These are phyloP conservation scores for Termitomyces sp. DNA, from an alignment of 768 basidiomycete species.

Conservation along the genomic window DNA sequence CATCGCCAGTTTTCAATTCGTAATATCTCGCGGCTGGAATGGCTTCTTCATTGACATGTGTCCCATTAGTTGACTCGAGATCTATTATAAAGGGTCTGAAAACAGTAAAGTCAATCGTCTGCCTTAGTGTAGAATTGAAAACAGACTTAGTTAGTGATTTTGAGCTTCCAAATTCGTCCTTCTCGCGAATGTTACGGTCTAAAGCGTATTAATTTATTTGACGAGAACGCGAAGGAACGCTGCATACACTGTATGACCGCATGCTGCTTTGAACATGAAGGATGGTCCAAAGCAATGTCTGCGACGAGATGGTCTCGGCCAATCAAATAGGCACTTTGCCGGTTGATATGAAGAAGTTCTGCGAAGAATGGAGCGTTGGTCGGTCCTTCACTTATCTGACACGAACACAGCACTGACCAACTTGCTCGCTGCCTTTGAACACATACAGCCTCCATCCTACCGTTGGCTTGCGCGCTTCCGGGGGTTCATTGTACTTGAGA, in stretches of 20 bases:
- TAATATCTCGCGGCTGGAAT: constrained; percentile 87
- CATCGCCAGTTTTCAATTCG: constrained; percentile 74
- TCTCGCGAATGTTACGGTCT: constrained; percentile 83
- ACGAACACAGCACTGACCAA: constrained; percentile 51
- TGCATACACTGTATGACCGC: constrained; percentile 87
- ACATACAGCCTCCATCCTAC: constrained; percentile 94
- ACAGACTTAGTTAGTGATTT: constrained; percentile 84
- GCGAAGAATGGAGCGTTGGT: not conserved
- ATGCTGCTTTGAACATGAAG: constrained; percentile 98
- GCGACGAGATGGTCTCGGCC: constrained; percentile 85
- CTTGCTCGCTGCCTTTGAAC: constrained; percentile 92
- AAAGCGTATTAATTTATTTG: constrained; percentile 6
- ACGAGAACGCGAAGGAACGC: not conserved
- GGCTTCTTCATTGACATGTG: constrained; percentile 80
- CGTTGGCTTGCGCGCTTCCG: constrained; percentile 90
- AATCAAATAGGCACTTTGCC: constrained; percentile 91
- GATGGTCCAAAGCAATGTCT: constrained; percentile 89
- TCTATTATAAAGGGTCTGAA: constrained; percentile 93
- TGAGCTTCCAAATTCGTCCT: constrained; percentile 78
- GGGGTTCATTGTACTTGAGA: constrained; percentile 97
- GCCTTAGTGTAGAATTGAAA: not conserved
- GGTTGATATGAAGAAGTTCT: constrained; percentile 91
- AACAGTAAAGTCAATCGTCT: constrained; percentile 4
- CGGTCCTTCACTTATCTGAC: not conserved
- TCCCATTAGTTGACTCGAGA: constrained; percentile 97